These are phyloP conservation scores for Datura wrightii DNA, from an alignment of 257 asterid species.

Conservation along the genomic window DNA sequence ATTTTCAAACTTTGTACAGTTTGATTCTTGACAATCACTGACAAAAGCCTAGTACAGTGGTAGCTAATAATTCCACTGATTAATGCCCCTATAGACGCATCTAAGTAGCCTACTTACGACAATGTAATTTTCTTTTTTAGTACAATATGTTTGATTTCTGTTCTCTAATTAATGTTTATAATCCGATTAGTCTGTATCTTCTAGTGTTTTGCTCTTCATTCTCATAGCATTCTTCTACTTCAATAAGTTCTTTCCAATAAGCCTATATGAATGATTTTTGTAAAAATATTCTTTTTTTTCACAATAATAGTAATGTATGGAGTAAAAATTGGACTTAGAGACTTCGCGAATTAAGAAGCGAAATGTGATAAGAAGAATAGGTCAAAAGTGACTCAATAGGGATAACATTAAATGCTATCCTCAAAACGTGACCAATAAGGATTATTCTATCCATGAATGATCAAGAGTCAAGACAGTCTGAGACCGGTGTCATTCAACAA, in stretches of 20 bases:
- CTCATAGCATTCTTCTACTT: neutral
- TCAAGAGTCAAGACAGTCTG: too few species aligned
- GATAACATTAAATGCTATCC: too few species aligned
- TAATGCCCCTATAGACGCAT: neutral
- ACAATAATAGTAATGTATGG: too few species aligned
- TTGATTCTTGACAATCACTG: neutral
- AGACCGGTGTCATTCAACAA: too few species aligned
- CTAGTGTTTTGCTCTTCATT: neutral
- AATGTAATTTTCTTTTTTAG: neutral
- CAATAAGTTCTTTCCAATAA: neutral
- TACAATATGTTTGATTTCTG: neutral
- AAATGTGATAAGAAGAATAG: too few species aligned
- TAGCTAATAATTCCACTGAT: neutral
- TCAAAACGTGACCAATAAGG: too few species aligned
- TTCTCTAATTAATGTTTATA: too few species aligned
- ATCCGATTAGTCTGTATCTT: neutral
- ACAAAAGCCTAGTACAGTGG: neutral
- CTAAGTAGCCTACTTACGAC: neutral
- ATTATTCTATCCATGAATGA: too few species aligned
- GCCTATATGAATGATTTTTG: neutral
- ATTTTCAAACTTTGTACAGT: conserved; percentile 8
- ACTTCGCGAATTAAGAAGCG: too few species aligned
- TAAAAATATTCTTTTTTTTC: too few species aligned
- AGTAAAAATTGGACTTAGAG: too few species aligned
- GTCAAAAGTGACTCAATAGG: too few species aligned